These are phyloP conservation scores for Suhomyces prunicola DNA, from an alignment of 805 yeast genomes.

Conservation along the genomic window DNA sequence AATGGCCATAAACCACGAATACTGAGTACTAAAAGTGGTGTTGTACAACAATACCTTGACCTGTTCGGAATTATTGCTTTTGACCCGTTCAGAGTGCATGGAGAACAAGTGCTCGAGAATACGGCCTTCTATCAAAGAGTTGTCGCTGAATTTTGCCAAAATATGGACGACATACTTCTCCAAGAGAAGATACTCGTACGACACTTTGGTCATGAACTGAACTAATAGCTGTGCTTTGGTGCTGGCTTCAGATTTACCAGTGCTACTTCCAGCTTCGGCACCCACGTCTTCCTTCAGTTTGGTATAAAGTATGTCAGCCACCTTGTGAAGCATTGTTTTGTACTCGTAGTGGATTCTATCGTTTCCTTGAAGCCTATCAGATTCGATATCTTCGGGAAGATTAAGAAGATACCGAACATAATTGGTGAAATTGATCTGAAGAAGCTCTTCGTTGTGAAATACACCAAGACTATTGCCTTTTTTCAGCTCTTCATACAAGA, in stretches of 20 bases:
- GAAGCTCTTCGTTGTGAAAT: slow-evolving; percentile 30
- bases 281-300: slow-evolving; percentile 29
- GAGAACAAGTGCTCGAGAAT: slow-evolving; percentile 22
- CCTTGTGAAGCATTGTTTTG: slow-evolving; percentile 22
- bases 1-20: slow-evolving; percentile 37
- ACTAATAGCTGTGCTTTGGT: slow-evolving; percentile 12
- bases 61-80: slow-evolving; percentile 15
- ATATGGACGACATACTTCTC: slow-evolving; percentile 40
- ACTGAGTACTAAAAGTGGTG: slow-evolving; percentile 30
- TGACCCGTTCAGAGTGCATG: slow-evolving; percentile 16
- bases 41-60: slow-evolving; percentile 35
- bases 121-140: slow-evolving; percentile 28
- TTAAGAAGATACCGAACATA: slow-evolving; percentile 32
- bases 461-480: slow-evolving; percentile 4
- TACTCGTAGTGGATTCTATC: slow-evolving; percentile 26
- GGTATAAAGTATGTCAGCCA: slow-evolving; percentile 24
- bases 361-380: slow-evolving; percentile 17
- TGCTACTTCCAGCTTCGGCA: slow-evolving; percentile 5
- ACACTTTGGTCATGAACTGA: slow-evolving; percentile 32
- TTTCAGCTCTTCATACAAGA: slow-evolving; percentile 16
- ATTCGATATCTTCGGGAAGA: slow-evolving; percentile 22
- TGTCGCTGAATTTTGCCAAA: slow-evolving; percentile 29
- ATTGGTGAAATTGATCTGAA: slow-evolving; percentile 37
- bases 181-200: slow-evolving; percentile 37
- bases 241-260: background rate